Evolutionary conservation across 306 rosid genomes (phyloP), one percentile per base, ranked within the genome.

Genomic region (Abrus pulchellus): DNA sequence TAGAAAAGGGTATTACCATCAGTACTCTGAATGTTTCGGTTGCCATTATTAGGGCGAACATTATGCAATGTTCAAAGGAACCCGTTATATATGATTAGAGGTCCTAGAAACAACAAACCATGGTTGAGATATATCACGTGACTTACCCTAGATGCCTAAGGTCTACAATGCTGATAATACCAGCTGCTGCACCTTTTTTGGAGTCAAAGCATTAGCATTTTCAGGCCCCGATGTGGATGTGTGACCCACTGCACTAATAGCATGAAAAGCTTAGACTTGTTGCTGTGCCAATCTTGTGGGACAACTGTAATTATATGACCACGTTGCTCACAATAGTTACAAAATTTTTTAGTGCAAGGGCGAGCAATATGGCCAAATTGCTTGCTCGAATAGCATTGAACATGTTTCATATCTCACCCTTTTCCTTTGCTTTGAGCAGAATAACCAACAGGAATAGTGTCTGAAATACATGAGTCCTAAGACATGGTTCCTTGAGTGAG

Each of bases 301-400:
- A 11, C 56, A 68, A 44, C 40, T 1, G 14, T 9, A 9, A 44
- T 44, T 36, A 68, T 45, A 13, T 45, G 73, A 3, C 73, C 73
- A 3, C 27, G 30, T 68, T 45, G 74, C 20, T 68, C 47, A 34
- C 28, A 68, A 3, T 68, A 68, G 4, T 47, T 68, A 5, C 41
- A 28, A 3, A 47, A 47, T 11, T 68, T 44, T 43, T 45, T 68
- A 47, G 1, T 29, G 43, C 74, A 45, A 6, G 3, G 10, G 20
- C 41, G 27, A 47, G 74, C 74, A 68, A 45, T 45, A 68, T 68
- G 74, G 47, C 57, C 74, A 29, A 45, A 68, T 5, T 68, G 38
- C 34, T 68, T 68, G 43, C 57, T 48, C 0, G 29, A 47, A 5
- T 1, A 69, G 9, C 59, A 48, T 14, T 69, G 5, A 2, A 69